A percentile compares a stretch with the other conserved stretches of the same genome.
Conservation (phyloP, 805 yeast genomes). For the Huiozyma sinensis region DNA sequence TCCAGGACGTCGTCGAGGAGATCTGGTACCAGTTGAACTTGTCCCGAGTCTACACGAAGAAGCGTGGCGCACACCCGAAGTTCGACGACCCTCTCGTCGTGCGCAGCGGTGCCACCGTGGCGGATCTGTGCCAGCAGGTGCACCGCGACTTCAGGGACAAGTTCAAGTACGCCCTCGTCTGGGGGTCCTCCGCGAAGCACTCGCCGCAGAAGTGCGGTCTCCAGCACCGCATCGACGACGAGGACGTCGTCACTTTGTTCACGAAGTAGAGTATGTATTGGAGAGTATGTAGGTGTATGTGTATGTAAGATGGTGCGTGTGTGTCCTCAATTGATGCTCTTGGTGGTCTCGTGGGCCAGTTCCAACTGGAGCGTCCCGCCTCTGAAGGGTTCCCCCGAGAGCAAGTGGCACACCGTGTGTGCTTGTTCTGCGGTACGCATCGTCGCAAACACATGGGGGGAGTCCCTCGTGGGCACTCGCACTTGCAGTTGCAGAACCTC, state of each 20-base stretch:
- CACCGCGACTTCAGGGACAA: constrained; percentile 88
- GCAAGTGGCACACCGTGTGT: constrained; percentile 36
- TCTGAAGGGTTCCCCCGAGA: constrained; percentile 41
- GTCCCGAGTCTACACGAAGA: constrained; percentile 75
- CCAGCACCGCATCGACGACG: constrained; percentile 73
- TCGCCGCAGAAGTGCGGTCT: constrained; percentile 96
- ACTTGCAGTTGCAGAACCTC: constrained; percentile 45
- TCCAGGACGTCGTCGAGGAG: constrained; percentile 80
- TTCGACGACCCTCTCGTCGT: constrained; percentile 88
- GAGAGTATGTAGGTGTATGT: neutral
- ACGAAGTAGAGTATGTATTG: constrained; percentile 44
- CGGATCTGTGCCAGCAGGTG: constrained; percentile 81
- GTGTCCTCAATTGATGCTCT: neutral
- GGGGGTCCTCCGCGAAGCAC: constrained; percentile 94
- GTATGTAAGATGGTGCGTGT: neutral
- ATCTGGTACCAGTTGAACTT: constrained; percentile 84
- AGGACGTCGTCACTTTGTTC: constrained; percentile 86
- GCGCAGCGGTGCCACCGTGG: constrained; percentile 65
- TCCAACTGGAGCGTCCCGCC: constrained; percentile 40
- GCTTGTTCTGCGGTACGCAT: constrained; percentile 42
- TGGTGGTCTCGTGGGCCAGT: constrained; percentile 24
- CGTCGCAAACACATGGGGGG: constrained; percentile 62
- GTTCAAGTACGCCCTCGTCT: constrained; percentile 88
- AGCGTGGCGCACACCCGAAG: constrained; percentile 73
- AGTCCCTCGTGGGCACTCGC: constrained; percentile 33